phyloP scores from a whole-genome alignment of 192 early-diverging fungal species.

The Gonapodya sp. region DNA sequence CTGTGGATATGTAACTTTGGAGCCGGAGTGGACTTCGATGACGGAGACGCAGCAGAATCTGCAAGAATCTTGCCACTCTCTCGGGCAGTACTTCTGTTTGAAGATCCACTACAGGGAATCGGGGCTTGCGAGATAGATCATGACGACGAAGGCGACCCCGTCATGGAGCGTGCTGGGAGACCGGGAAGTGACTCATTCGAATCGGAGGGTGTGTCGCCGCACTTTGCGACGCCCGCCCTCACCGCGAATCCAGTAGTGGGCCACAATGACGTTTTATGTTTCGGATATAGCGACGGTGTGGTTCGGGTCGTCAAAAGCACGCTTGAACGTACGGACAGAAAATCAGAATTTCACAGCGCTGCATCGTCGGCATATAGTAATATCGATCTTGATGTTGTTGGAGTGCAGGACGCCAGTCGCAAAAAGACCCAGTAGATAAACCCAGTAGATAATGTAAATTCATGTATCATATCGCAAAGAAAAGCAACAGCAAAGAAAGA shows the following conservation, averaged over 20 bases:
- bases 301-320: neutral
- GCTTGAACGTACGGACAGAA: too few relatives aligned
- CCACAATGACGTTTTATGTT: neutral
- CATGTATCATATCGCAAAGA: too few relatives aligned
- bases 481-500: too few relatives aligned
- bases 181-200: neutral
- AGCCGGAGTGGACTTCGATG: neutral
- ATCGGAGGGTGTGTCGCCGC: neutral
- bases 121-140: neutral
- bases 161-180: too few relatives aligned
- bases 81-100: neutral
- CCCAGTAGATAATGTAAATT: neutral
- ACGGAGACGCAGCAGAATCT: neutral
- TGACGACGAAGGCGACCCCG: neutral
- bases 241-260: neutral
- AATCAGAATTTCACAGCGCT: too few relatives aligned
- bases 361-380: too few relatives aligned
- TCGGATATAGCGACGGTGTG: neutral
- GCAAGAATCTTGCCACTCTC: neutral
- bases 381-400: too few relatives aligned
- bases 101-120: neutral
- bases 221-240: neutral
- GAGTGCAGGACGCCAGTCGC: neutral
- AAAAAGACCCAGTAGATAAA: neutral
- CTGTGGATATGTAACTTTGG: neutral